Conservation (phyloP, 2,329 filamentous ascomycete species). For the Aspergillus piperis region DNA sequence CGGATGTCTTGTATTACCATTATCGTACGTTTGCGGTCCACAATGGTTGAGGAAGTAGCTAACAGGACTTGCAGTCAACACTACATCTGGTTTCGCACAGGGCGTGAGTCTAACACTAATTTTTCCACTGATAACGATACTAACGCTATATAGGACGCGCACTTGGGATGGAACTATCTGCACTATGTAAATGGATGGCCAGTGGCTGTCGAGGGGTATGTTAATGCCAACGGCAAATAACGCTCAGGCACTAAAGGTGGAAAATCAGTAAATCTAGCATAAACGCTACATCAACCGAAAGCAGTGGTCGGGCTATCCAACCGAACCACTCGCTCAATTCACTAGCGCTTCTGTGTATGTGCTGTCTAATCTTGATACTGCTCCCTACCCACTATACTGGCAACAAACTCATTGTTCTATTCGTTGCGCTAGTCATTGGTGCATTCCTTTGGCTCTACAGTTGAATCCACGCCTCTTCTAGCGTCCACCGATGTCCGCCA, state of each 20-base stretch:
- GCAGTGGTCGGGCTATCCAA: neutral
- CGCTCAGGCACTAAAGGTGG: neutral
- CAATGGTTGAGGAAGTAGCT: neutral
- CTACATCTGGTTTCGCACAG: constrained; percentile 31
- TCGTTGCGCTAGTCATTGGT: constrained; percentile 11
- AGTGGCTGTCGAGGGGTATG: constrained; percentile 21
- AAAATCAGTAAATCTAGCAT: constrained; percentile 4
- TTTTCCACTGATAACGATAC: neutral
- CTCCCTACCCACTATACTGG: neutral
- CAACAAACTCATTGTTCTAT: constrained; percentile 8
- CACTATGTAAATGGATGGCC: constrained; percentile 43
- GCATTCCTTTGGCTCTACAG: constrained; percentile 12
- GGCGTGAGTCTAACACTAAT: constrained; percentile 21
- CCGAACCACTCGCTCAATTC: constrained; percentile 4
- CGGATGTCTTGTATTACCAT: constrained; percentile 44
- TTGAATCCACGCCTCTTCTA: constrained; percentile 1
- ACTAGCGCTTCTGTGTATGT: constrained; percentile 21
- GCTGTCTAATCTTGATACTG: constrained; percentile 13
- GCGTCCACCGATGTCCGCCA: neutral
- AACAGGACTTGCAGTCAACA: constrained; percentile 29
- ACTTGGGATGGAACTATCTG: constrained; percentile 42
- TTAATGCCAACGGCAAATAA: neutral
- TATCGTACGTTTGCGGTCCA: constrained; percentile 30
- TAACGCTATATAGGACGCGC: constrained; percentile 31
- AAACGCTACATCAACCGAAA: constrained; percentile 9